Evolutionary conservation across 371 early-diverging fungal genomes (phyloP), one percentile per base, ranked within the genome.

Genomic region (Haplosporangium sp.): DNA sequence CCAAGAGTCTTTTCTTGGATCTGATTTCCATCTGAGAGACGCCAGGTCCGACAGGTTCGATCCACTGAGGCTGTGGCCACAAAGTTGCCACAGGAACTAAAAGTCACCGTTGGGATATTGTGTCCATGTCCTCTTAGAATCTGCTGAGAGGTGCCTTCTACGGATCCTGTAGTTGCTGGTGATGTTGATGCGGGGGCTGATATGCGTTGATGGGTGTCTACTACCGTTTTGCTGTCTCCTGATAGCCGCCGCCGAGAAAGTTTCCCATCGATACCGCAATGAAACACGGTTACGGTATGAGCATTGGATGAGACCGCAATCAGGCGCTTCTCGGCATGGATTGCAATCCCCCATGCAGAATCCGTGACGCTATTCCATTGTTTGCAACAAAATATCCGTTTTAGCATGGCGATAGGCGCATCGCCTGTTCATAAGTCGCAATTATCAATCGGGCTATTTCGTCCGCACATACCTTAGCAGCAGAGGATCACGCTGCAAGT

Each of bases 301-400:
- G 83, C 72, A 57, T 87, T 87, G 45, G 82, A 71, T 12, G 81
- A 81, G 5, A 82, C 76, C 1, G 85, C 87, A 23, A 87, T 64
- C 41, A 85, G 66, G 12, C 81, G 59, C 41, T 37, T 53, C 18
- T 67, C 74, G 1, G 81, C 61, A 60, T 84, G 81, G 21, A 82
- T 76, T 1, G 83, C 87, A 23, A 86, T 56, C 2, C 86, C 85
- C 87, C 87, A 87, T 5, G 84, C 80, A 0, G 84, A 82, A 3
- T 80, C 73, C 37, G 71, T 43, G 11, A 73, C 75, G 55, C 69
- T 74, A 62, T n/a, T n/a, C n/a, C n/a, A n/a, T n/a, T n/a, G n/a
- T n/a, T n/a, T n/a, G n/a, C 40, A 36, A 11, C 38, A 4, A 21
- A 12, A 12, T 20, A 29, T 23, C 8, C 52, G 20, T 54, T 2